phyloP scores from a whole-genome alignment of 2,329 filamentous ascomycete genomes.

The Xylariaceae sp. region DNA sequence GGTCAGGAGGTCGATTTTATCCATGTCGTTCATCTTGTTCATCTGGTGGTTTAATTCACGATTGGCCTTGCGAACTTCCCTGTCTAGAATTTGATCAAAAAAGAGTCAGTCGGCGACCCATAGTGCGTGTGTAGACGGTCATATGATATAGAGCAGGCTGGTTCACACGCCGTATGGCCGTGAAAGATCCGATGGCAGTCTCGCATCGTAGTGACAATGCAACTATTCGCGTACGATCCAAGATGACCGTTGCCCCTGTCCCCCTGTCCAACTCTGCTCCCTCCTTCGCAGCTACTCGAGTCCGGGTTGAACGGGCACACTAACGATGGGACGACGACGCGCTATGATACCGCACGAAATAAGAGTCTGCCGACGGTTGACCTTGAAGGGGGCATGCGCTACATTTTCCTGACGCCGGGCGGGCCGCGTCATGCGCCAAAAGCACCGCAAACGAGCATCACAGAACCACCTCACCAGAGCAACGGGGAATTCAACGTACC shows the following conservation, averaged over 20 bases:
- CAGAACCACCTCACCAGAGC: neutral
- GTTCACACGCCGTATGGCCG: neutral
- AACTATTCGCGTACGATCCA: neutral
- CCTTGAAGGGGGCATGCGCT: slow-evolving; percentile 2
- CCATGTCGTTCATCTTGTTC: slow-evolving; percentile 85
- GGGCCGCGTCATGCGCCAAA: neutral
- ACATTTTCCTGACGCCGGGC: neutral
- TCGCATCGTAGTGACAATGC: neutral
- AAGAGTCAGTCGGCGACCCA: neutral
- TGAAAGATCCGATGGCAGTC: neutral
- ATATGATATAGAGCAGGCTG: neutral
- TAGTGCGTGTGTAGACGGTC: neutral
- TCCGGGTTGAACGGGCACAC: neutral
- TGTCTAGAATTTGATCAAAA: slow-evolving; percentile 24
- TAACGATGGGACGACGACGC: neutral
- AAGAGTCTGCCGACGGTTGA: neutral
- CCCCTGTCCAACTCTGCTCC: neutral
- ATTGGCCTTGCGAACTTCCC: slow-evolving; percentile 62
- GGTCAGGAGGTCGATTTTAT: slow-evolving; percentile 84
- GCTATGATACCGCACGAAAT: neutral
- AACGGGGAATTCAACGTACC: slow-evolving; percentile 46
- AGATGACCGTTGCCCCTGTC: neutral
- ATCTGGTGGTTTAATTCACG: slow-evolving; percentile 84
- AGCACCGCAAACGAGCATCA: neutral
- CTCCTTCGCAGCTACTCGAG: neutral